A percentile compares a stretch with the other conserved stretches of the same genome.
Evolutionary conservation across 768 basidiomycete species (phyloP).

Genomic region (Harrya chromipes): DNA sequence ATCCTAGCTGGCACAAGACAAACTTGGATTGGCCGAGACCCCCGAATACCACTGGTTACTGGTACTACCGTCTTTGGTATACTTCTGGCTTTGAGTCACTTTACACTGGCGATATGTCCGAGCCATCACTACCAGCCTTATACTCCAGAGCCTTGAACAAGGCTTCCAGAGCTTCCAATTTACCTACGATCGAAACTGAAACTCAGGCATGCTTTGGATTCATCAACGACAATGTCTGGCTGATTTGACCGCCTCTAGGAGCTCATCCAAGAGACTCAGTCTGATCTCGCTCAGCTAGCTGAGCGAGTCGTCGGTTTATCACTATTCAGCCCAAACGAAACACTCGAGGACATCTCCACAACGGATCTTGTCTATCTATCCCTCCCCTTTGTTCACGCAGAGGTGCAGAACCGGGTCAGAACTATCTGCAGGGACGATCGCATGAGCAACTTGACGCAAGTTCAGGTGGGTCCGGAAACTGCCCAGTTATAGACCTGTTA

Average conservation of each 20-base stretch:
- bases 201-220: slow-evolving; percentile 40
- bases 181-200: slow-evolving; percentile 42
- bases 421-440: slow-evolving; percentile 58
- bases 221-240: slow-evolving; percentile 1
- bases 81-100: no score
- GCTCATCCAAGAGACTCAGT: slow-evolving; percentile 51
- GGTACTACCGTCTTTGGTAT: slow-evolving; percentile 6
- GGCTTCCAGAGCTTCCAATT: slow-evolving; percentile 36
- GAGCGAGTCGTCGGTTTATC: slow-evolving; percentile 57
- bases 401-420: slow-evolving; percentile 59
- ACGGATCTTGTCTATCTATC: slow-evolving; percentile 71
- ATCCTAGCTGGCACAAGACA: neutral
- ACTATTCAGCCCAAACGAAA: slow-evolving; percentile 83
- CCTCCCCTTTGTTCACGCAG: slow-evolving; percentile 64
- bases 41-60: slow-evolving; percentile 10
- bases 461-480: slow-evolving; percentile 48
- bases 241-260: slow-evolving; percentile 41
- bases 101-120: no score
- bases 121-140: slow-evolving; percentile 32
- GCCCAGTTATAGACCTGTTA: neutral
- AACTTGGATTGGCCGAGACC: neutral
- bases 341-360: slow-evolving; percentile 78
- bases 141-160: slow-evolving; percentile 40
- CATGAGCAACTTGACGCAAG: slow-evolving; percentile 48
- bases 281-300: slow-evolving; percentile 52